Base-by-base conservation (phyloP, 2,329 filamentous ascomycete genomes). In the Ilyonectria sp. region DNA sequence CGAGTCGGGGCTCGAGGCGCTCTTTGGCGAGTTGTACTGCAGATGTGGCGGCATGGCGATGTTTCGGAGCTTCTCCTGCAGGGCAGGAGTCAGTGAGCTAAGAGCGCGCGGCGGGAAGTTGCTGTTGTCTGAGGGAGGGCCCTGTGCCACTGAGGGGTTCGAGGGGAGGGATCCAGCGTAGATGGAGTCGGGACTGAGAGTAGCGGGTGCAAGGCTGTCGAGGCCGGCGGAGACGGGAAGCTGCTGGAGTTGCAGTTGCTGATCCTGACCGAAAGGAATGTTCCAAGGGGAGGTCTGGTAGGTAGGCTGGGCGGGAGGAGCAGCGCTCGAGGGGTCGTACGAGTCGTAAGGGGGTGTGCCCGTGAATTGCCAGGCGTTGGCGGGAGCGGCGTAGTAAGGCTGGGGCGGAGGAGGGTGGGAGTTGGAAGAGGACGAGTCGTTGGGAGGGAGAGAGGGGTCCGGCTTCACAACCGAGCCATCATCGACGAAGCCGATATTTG, bases 11-110 rank as follows among this genome's bases (percentile, higher is more conserved):
- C 89, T 91, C 53, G 86, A 81, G 69, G 86, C 86, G 77, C 87
- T 89, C 78, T 85, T 86, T 33, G 87, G 87, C 44, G 87, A 89
- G 68, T 87, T 84, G 71, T 90, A 91, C 71, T 88, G 87, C 19
- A 91, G 83, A 71, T 90, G 87, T 26, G 86, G 82, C 15, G 90
- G 89, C 89, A 91, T 91, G 71, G 89, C 89, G 75, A 91, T 91
- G 69, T 84, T 89, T 71, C 86, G 87, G 53, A 91, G 82, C 75
- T 87, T 86, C 76, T 91, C 88, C 75, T 89, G 87, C 76, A 90
- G 86, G 26, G 88, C 88, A 35, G 86, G 85, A 40, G 87, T 90
- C 61, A 91, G 80, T 31, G 76, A 72, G 46, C 75, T 73, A 26
- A 76, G 67, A 26, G 75, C 60, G 53, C 72, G 70, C 54, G 72